Base-by-base conservation (phyloP, 805 yeast species). In the Wickerhamomyces bovis region DNA sequence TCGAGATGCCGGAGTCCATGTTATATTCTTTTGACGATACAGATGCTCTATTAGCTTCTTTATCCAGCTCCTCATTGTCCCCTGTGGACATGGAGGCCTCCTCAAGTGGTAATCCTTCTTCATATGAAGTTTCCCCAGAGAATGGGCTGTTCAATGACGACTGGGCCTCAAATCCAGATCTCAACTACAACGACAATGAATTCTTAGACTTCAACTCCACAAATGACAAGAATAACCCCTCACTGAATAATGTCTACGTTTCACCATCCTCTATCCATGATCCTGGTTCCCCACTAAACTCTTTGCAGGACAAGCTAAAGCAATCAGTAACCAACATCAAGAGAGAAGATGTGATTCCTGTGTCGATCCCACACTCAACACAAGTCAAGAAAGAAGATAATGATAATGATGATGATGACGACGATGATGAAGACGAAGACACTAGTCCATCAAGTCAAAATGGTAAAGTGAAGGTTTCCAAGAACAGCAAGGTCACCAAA, bases 401-500 rank as follows among this genome's bases (percentile, higher is more conserved):
- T n/a, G 42, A 40, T n/a, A 46, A 44, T 7, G 54, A 46, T 18
- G 28, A 39, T 3, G 36, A 43, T 15, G 10, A 33, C 12, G 36
- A 33, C 8, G 36, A 43, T 16, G 8, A 30, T 11, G 16, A 13
- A 4, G 35, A 30, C 8, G 36, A 33, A 5, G 36, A 33, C 9
- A 5, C 20, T 8, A 33, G 36, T 16, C 36, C 36, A 3, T 33
- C 36, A 16, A 33, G 36, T 18, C 36, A 40, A 13, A 15, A 12
- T 21, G 26, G 22, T 44, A 36, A 45, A 45, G 35, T 44, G 46
- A 22, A 47, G 44, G 16, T 46, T 47, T 11, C 40, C 9, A 30
- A 42, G 28, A 45, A 52, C 42, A 25, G 6, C 18, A 56, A 51
- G 41, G 61, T 70, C 18, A 44, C 68, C 6, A 79, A 77, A 53